Evolutionary conservation across 768 basidiomycete genomes (phyloP).

Genomic region (Melanogaster broomeanus): DNA sequence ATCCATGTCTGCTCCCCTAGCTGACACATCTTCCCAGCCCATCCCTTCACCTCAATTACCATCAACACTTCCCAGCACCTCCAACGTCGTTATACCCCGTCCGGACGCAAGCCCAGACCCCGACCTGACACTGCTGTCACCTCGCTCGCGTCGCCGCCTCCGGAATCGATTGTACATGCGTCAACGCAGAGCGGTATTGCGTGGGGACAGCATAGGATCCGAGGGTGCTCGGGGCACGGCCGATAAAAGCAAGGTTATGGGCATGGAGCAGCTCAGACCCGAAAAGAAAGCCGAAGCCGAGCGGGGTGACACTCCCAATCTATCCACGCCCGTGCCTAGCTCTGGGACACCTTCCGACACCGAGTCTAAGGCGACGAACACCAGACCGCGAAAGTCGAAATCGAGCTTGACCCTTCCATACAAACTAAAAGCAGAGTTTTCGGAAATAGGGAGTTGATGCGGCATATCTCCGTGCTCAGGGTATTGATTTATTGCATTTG

Average conservation of each 20-base stretch:
- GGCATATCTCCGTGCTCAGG: slow-evolving; percentile 40
- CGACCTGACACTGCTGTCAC: slow-evolving; percentile 38
- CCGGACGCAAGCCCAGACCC: slow-evolving; percentile 4
- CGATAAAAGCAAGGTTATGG: neutral
- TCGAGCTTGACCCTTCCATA: slow-evolving; percentile 48
- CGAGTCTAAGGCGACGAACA: slow-evolving; percentile 2
- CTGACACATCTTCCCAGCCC: neutral
- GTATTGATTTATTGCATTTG: slow-evolving; percentile 45
- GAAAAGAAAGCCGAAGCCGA: slow-evolving; percentile 28
- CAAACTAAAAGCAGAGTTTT: slow-evolving; percentile 44
- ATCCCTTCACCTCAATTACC: neutral
- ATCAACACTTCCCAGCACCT: neutral
- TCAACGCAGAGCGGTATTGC: slow-evolving; percentile 56
- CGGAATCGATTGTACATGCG: slow-evolving; percentile 74
- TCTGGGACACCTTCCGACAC: slow-evolving; percentile 9
- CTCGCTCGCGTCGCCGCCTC: slow-evolving; percentile 53
- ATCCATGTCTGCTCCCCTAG: neutral
- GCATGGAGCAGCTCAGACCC: slow-evolving; percentile 38
- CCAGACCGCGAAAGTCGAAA: slow-evolving; percentile 9
- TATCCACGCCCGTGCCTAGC: slow-evolving; percentile 8
- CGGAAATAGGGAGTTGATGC: slow-evolving; percentile 47
- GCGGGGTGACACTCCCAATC: slow-evolving; percentile 1
- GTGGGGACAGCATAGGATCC: slow-evolving; percentile 31
- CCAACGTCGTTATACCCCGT: neutral
- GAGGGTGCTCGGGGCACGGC: neutral